Evolutionary conservation across 2,329 filamentous ascomycete genomes (phyloP).

Genomic region (Colletotrichum noveboracense): DNA sequence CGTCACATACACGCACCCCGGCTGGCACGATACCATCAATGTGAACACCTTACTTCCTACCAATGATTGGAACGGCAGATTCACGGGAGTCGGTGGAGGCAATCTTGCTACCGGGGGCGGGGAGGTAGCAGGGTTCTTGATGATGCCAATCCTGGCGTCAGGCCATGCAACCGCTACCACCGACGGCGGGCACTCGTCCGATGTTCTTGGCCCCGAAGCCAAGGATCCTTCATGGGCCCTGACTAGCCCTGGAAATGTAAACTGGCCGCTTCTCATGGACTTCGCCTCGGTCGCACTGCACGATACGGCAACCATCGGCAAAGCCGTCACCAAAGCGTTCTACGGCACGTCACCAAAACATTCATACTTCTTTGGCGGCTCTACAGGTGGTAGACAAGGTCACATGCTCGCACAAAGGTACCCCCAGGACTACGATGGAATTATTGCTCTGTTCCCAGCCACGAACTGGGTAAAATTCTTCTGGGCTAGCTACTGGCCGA

Average conservation of each 20-base stretch:
- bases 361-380: slow-evolving; percentile 62
- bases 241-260: not conserved
- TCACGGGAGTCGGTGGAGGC: slow-evolving; percentile 20
- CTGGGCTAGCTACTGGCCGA: not conserved
- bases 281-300: not conserved
- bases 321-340: slow-evolving; percentile 50
- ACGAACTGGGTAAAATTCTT: slow-evolving; percentile 33
- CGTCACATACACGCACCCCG: slow-evolving; percentile 15
- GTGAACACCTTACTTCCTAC: slow-evolving; percentile 22
- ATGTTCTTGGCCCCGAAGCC: not conserved
- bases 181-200: not conserved
- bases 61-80: slow-evolving; percentile 17
- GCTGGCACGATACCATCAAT: not conserved
- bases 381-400: slow-evolving; percentile 64
- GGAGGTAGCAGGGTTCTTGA: not conserved
- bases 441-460: slow-evolving; percentile 55
- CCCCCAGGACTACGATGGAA: slow-evolving; percentile 63
- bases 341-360: slow-evolving; percentile 47
- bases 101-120: not conserved
- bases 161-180: not conserved
- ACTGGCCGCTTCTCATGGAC: not conserved
- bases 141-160: not conserved
- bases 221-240: slow-evolving; percentile 22
- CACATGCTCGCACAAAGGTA: slow-evolving; percentile 57
- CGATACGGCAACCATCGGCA: slow-evolving; percentile 48